phyloP scores from a whole-genome alignment of 2,329 filamentous ascomycete genomes.

The Domatiomyces catenatus region DNA sequence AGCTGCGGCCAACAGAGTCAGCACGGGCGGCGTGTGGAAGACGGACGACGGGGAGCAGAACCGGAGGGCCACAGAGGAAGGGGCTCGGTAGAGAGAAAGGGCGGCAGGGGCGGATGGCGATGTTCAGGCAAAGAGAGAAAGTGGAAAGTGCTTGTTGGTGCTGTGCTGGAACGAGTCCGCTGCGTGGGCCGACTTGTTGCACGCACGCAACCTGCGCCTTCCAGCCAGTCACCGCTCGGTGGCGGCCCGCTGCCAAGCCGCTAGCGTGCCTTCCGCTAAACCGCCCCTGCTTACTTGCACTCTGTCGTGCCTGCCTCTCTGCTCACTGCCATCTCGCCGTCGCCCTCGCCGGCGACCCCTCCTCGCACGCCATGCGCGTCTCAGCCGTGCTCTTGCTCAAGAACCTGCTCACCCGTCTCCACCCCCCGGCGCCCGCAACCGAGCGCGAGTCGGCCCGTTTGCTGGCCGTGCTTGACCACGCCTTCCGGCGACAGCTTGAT shows the following conservation, averaged over 20 bases:
- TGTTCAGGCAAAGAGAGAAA: not conserved
- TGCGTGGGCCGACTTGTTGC: not conserved
- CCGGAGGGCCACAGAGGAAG: not conserved
- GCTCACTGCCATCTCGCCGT: not conserved
- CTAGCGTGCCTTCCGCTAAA: not conserved
- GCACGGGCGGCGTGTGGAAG: not conserved
- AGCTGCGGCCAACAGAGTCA: not conserved
- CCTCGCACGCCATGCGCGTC: constrained; percentile 32
- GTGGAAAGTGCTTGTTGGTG: not conserved
- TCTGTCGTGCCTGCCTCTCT: too few species aligned
- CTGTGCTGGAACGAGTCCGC: not conserved
- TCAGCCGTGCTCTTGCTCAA: constrained; percentile 33
- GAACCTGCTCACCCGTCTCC: constrained; percentile 38
- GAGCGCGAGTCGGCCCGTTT: constrained; percentile 44
- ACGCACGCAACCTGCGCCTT: not conserved
- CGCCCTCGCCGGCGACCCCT: not conserved
- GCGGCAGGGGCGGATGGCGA: not conserved
- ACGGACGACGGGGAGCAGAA: not conserved
- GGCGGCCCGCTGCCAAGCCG: not conserved
- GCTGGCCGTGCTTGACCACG: constrained; percentile 44
- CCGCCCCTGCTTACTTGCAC: not conserved
- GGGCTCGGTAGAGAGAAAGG: not conserved
- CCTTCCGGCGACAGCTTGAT: constrained; percentile 49
- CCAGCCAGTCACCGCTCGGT: not conserved
- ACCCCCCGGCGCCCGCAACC: constrained; percentile 35